Percentiles rank a stretch among this genome's conserved stretches.
Evolutionary conservation across 805 yeast species (phyloP).

Genomic region (Nakazawaea molendinolei): DNA sequence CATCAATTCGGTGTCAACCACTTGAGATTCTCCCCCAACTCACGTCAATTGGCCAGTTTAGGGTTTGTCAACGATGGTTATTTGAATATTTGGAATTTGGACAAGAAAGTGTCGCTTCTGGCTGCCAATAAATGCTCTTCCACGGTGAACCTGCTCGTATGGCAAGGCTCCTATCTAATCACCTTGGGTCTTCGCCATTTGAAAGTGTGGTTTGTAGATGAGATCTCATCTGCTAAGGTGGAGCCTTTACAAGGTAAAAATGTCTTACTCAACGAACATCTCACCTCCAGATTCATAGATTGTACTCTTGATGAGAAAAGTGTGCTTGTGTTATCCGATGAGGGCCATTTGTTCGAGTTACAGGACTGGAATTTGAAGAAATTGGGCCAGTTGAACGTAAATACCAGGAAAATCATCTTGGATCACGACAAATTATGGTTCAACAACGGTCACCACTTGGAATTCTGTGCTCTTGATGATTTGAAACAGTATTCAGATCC

Average conservation of each 20-base stretch:
- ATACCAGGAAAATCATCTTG: conserved; percentile 18
- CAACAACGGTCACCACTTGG: conserved; percentile 17
- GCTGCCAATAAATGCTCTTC: conserved; percentile 62
- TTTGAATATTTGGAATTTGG: conserved; percentile 49
- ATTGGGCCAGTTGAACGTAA: conserved; percentile 15
- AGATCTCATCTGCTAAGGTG: conserved; percentile 14
- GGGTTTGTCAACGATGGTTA: conserved; percentile 70
- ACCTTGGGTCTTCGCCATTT: conserved; percentile 59
- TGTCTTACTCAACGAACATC: conserved; percentile 42
- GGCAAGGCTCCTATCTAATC: conserved; percentile 43
- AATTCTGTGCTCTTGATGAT: conserved; percentile 14
- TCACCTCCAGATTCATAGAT: conserved; percentile 44
- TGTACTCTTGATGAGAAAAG: conserved; percentile 30
- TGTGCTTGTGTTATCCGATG: conserved; percentile 28
- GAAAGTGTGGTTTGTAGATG: conserved; percentile 51
- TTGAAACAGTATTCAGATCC: too few species aligned
- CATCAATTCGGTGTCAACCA: conserved; percentile 60
- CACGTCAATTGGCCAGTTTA: conserved; percentile 47
- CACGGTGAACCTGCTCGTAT: conserved; percentile 44
- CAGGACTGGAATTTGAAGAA: conserved; percentile 19
- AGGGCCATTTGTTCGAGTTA: conserved; percentile 24
- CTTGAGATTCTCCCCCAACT: conserved; percentile 53
- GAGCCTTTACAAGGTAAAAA: conserved; percentile 49
- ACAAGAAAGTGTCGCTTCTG: conserved; percentile 26
- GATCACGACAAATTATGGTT: conserved; percentile 14